Evolutionary conservation across 805 yeast species (phyloP).

Genomic region (Ogataea philodendri): DNA sequence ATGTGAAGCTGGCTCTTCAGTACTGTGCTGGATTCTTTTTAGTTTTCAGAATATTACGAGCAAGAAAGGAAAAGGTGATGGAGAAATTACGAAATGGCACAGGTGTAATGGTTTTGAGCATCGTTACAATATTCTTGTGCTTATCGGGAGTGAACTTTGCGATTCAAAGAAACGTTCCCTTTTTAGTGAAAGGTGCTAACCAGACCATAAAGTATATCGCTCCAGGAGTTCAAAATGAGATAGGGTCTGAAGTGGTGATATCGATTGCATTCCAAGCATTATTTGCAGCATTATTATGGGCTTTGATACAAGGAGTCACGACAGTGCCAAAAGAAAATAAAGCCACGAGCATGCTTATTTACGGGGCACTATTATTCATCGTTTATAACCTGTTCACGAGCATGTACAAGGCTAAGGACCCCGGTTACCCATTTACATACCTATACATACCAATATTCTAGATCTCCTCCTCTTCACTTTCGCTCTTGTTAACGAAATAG

Average conservation of each 20-base stretch:
- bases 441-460: constrained; percentile 21
- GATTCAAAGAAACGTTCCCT: constrained; percentile 58
- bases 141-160: constrained; percentile 67
- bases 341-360: constrained; percentile 22
- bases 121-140: constrained; percentile 42
- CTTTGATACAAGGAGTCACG: constrained; percentile 33
- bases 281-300: constrained; percentile 42
- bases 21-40: constrained; percentile 47
- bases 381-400: constrained; percentile 43
- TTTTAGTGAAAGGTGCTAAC: constrained; percentile 51
- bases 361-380: constrained; percentile 35
- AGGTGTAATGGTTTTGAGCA: constrained; percentile 31
- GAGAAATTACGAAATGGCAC: constrained; percentile 20
- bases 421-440: constrained; percentile 45
- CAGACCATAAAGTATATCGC: constrained; percentile 49
- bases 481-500: constrained; percentile 76
- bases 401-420: constrained; percentile 45
- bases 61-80: constrained; percentile 39
- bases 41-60: constrained; percentile 45
- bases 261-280: constrained; percentile 49
- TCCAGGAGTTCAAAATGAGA: constrained; percentile 66
- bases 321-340: constrained; percentile 6
- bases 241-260: constrained; percentile 63
- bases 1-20: constrained; percentile 39
- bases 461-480: constrained; percentile 52